These are phyloP conservation scores for Xylaria venustula DNA, from an alignment of 495 filamentous ascomycete species.

Conservation along the genomic window DNA sequence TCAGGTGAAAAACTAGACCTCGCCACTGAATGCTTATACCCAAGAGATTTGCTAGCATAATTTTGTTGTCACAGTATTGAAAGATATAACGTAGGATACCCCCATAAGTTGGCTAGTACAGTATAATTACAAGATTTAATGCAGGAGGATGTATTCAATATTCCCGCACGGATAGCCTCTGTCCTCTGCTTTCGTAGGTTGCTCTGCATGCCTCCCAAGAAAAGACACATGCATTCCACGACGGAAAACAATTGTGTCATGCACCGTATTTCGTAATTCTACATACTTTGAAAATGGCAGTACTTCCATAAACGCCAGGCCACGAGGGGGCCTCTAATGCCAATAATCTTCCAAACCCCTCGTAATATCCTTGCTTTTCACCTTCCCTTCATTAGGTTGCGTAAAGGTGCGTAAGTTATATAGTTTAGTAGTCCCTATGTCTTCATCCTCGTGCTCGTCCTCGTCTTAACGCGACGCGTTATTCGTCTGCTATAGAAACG, in stretches of 20 bases:
- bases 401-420: not conserved
- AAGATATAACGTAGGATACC: slow-evolving; percentile 17
- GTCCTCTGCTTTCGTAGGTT: not conserved
- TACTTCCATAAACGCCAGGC: slow-evolving; percentile 13
- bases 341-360: slow-evolving; percentile 1
- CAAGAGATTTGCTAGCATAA: too few species aligned
- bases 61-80: not conserved
- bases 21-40: too few species aligned
- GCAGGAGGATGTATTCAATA: not conserved
- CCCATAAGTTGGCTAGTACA: too few species aligned
- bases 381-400: not conserved
- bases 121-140: not conserved
- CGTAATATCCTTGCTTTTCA: slow-evolving; percentile 1
- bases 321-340: not conserved
- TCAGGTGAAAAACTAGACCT: not conserved
- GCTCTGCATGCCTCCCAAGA: not conserved
- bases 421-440: slow-evolving; percentile 5
- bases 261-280: slow-evolving; percentile 4
- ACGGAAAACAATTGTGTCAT: not conserved
- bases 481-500: not conserved
- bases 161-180: not conserved
- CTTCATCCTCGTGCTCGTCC: slow-evolving; percentile 9
- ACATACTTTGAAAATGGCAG: not conserved
- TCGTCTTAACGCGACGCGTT: not conserved
- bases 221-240: too few species aligned